Conservation (phyloP, 73 alveolate species). For the Paramecium biaurelia region DNA sequence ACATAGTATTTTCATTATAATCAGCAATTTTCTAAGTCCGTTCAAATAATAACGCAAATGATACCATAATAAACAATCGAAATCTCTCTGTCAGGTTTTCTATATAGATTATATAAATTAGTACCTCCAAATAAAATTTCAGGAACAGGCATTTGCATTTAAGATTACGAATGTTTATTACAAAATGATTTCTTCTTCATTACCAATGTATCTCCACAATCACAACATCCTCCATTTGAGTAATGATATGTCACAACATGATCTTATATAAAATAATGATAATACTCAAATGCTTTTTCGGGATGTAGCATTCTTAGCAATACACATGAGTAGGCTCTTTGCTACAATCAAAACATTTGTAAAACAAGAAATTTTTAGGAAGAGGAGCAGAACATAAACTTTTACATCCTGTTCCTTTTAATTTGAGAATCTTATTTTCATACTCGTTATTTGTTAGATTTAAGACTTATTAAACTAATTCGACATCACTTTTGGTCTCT, state of each 20-base stretch:
- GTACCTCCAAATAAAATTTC: neutral
- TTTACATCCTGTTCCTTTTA: slow-evolving; percentile 12
- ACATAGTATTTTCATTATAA: neutral
- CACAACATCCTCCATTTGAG: slow-evolving; percentile 22
- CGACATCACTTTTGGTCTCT: neutral
- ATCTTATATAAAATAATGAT: neutral
- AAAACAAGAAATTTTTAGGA: neutral
- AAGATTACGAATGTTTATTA: neutral
- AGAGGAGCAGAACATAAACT: neutral
- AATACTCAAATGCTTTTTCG: neutral
- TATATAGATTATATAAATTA: neutral
- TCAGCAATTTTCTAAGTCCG: neutral
- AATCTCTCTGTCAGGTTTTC: neutral
- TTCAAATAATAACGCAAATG: neutral
- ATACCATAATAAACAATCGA: neutral
- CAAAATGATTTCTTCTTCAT: neutral
- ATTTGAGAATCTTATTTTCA: neutral
- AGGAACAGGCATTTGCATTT: neutral
- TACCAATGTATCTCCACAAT: neutral
- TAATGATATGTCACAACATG: slow-evolving; percentile 33
- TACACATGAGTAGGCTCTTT: slow-evolving; percentile 6
- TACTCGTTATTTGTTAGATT: neutral
- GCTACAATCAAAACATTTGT: slow-evolving; percentile 13
- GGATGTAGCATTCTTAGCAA: neutral
- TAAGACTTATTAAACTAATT: neutral